phyloP scores from a whole-genome alignment of 371 early-diverging fungal species.

The Mucor saturninus region DNA sequence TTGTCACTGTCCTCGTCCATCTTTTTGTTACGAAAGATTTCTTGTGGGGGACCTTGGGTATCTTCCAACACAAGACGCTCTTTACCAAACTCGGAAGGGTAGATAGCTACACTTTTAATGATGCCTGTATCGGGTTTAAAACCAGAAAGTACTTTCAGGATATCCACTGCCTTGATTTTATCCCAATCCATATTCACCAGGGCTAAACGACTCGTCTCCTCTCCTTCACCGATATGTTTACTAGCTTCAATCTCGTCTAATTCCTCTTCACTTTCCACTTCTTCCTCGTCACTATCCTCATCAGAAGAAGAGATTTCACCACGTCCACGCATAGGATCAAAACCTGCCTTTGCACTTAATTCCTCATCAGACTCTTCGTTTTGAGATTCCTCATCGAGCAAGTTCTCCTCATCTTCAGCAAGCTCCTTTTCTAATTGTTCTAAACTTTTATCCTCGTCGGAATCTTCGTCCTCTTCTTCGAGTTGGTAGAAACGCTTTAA shows the following conservation, averaged over 20 bases:
- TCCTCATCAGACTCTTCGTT: constrained; percentile 36
- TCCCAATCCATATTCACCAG: constrained; percentile 98
- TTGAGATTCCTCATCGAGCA: constrained; percentile 15
- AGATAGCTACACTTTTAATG: constrained; percentile 83
- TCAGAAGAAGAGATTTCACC: constrained; percentile 72
- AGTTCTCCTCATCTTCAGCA: constrained; percentile 47
- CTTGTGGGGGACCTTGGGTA: constrained; percentile 83
- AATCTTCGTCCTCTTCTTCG: constrained; percentile 52
- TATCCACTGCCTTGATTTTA: constrained; percentile 83
- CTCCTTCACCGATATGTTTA: constrained; percentile 74
- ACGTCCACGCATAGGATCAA: constrained; percentile 88
- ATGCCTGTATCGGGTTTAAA: constrained; percentile 83
- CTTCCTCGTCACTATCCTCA: constrained; percentile 55
- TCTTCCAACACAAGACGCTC: constrained; percentile 81
- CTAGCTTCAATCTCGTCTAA: constrained; percentile 58
- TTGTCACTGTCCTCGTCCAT: constrained; percentile 55
- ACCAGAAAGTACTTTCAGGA: constrained; percentile 85
- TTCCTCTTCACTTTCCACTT: constrained; percentile 58
- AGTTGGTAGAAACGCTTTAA: constrained; percentile 66
- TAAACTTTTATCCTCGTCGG: constrained; percentile 34
- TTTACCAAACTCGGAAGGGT: constrained; percentile 96
- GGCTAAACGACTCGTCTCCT: constrained; percentile 89
- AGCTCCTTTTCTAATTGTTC: constrained; percentile 55
- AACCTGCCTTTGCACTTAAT: constrained; percentile 32
- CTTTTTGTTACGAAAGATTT: constrained; percentile 61